Evolutionary conservation across 768 basidiomycete genomes (phyloP), one percentile per base, ranked within the genome.

Genomic region (Dacryopinax primogenitus): DNA sequence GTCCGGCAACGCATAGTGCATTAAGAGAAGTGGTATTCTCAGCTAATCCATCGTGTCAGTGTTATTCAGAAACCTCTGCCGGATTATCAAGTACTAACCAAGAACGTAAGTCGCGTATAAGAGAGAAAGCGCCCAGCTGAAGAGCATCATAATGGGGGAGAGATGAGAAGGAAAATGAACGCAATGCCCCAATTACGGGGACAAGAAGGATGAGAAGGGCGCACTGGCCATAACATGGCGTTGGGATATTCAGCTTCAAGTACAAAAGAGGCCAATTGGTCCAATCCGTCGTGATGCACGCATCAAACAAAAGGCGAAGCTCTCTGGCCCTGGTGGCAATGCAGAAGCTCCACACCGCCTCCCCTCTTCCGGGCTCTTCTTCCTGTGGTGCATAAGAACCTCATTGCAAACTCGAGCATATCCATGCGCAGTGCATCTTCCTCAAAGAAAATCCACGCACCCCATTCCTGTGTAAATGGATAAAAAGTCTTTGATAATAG

Each of bases 1-100:
- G 88, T 70, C 89, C 89, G 73, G 89, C 86, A 87, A 88, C 78
- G 80, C 89, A 91, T 67, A 92, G 45, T 13, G 66, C 62, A 36
- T 65, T 18, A 13, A 58, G 26, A 28, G 30, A 15, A 30, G 26
- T 13, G 4, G 51, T 32, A 30, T 58, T 30, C 4, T 32, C 51
- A 6, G 51, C 51, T 58, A 28, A 28, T 9, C 4, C 30, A 32
- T 58, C 26, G 32, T n/a, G n/a, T n/a, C n/a, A n/a, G n/a, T n/a
- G n/a, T n/a, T n/a, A 18, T 32, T 28, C 26, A 4, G 4, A 21
- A 3, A 32, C 23, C 4, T 28, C 30, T 7, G 9, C 9, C 26
- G 32, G 4, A 58, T 15, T 28, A 9, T 28, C 26, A 58, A 58
- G 4, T 15, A 58, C 51, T 26, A 23, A 58, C 51, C 51, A 18